These are phyloP conservation scores for Diaporthe citriasiana DNA, from an alignment of 2,329 filamentous ascomycete species.

Conservation along the genomic window DNA sequence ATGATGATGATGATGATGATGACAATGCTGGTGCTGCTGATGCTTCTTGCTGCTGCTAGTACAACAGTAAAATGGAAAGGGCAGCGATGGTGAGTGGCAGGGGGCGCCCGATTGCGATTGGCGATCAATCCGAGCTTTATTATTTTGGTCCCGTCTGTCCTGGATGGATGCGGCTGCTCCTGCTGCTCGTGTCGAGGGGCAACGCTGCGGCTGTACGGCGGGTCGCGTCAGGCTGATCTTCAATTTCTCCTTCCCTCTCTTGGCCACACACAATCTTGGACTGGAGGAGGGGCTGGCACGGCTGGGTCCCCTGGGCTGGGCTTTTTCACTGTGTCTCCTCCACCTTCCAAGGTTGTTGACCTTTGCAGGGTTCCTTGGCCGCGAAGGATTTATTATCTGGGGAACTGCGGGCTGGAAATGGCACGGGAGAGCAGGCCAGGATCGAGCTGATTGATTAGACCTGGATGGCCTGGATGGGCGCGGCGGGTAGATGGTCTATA, in stretches of 20 bases:
- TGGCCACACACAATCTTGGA: slow-evolving; percentile 23
- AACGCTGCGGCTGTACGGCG: slow-evolving; percentile 34
- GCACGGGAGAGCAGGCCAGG: slow-evolving; percentile 14
- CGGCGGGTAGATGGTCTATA: background rate
- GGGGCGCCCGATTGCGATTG: slow-evolving; percentile 28
- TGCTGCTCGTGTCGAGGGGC: slow-evolving; percentile 26
- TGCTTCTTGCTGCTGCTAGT: background rate
- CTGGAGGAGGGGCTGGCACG: slow-evolving; percentile 13
- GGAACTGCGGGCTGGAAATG: slow-evolving; percentile 10
- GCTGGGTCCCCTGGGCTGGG: slow-evolving; percentile 18
- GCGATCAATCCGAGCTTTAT: slow-evolving; percentile 34
- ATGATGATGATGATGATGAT: slow-evolving; percentile 7
- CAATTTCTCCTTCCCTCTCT: slow-evolving; percentile 1
- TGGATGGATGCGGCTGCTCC: slow-evolving; percentile 13
- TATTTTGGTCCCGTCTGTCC: slow-evolving; percentile 8
- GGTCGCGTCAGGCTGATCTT: slow-evolving; percentile 31
- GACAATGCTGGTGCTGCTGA: background rate
- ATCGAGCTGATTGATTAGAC: slow-evolving; percentile 16
- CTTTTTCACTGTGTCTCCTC: slow-evolving; percentile 11
- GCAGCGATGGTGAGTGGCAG: slow-evolving; percentile 17
- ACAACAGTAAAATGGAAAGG: slow-evolving; percentile 2
- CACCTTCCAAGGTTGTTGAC: slow-evolving; percentile 28
- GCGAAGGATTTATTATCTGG: slow-evolving; percentile 29
- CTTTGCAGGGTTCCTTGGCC: slow-evolving; percentile 16
- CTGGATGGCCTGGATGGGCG: background rate